A percentile compares a stretch with the other conserved stretches of the same genome.
These are phyloP conservation scores for Scheffersomyces titani DNA, from an alignment of 1,139 yeast genomes.

Conservation along the genomic window DNA sequence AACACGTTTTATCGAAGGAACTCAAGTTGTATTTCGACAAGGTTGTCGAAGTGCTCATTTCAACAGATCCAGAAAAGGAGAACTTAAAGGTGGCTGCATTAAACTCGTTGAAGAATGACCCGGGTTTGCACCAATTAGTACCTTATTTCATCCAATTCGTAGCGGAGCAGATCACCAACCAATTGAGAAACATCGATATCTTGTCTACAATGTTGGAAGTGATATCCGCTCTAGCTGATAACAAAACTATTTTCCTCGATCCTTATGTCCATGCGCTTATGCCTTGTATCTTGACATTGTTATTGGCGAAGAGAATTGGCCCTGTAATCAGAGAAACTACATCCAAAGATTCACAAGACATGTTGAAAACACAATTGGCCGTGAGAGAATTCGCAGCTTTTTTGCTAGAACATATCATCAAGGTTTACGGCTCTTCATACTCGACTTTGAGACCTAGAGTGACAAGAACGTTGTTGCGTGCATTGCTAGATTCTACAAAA, in stretches of 20 bases:
- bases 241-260: conserved; percentile 85
- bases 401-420: conserved; percentile 72
- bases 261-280: conserved; percentile 96
- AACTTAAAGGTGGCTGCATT: conserved; percentile 75
- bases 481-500: conserved; percentile 75
- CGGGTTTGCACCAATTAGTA: conserved; percentile 94
- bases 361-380: conserved; percentile 50
- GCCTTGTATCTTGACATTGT: conserved; percentile 90
- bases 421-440: conserved; percentile 81
- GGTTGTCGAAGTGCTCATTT: conserved; percentile 75
- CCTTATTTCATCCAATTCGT: conserved; percentile 96
- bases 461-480: conserved; percentile 87
- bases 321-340: conserved; percentile 40
- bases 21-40: conserved; percentile 91
- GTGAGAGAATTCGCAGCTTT: conserved; percentile 90
- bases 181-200: conserved; percentile 69
- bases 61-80: conserved; percentile 60
- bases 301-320: conserved; percentile 90
- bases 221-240: conserved; percentile 79
- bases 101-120: conserved; percentile 82
- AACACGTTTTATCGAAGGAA: conserved; percentile 93
- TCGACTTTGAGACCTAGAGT: conserved; percentile 92
- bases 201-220: conserved; percentile 90
- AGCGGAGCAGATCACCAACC: conserved; percentile 93
- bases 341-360: conserved; percentile 25